Evolutionary conservation across 2,329 filamentous ascomycete genomes (phyloP).

Genomic region (Aureobasidium pullulans): DNA sequence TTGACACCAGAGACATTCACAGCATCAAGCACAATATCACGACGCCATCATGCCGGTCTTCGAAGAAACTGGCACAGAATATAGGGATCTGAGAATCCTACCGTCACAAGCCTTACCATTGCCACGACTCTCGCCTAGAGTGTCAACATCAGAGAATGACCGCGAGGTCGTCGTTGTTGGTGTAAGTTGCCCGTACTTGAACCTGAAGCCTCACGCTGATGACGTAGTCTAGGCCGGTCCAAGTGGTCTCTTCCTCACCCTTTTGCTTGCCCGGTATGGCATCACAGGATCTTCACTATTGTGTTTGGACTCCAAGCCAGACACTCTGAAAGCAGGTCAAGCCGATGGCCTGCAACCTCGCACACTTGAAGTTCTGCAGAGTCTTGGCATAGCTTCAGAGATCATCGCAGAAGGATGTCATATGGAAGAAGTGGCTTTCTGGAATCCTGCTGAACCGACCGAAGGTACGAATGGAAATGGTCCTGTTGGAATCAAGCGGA

Average conservation of each 20-base stretch:
- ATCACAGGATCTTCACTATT: constrained; percentile 8
- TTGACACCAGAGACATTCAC: not conserved
- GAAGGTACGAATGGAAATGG: constrained; percentile 61
- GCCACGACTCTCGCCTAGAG: not conserved
- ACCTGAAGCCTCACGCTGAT: not conserved
- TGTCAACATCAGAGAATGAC: not conserved
- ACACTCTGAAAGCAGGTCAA: constrained; percentile 30
- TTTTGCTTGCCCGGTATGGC: constrained; percentile 12
- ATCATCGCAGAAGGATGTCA: constrained; percentile 61
- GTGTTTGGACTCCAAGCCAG: constrained; percentile 23
- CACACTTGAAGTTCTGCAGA: constrained; percentile 66
- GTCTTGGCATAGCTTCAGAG: constrained; percentile 58
- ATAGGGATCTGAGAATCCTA: constrained; percentile 6
- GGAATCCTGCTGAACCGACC: constrained; percentile 59
- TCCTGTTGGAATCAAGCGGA: constrained; percentile 13
- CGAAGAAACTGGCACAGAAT: not conserved
- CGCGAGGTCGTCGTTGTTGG: constrained; percentile 11
- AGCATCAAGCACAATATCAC: not conserved
- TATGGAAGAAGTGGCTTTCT: constrained; percentile 57
- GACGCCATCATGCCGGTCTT: constrained; percentile 6
- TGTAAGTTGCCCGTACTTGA: not conserved
- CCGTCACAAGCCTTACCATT: constrained; percentile 6
- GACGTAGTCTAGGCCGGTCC: not conserved
- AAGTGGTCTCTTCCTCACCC: constrained; percentile 11
- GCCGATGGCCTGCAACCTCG: constrained; percentile 56